A percentile compares a stretch with the other conserved stretches of the same genome.
These are phyloP conservation scores for Clavariopsis aquatica DNA, from an alignment of 495 filamentous ascomycete species.

Conservation along the genomic window DNA sequence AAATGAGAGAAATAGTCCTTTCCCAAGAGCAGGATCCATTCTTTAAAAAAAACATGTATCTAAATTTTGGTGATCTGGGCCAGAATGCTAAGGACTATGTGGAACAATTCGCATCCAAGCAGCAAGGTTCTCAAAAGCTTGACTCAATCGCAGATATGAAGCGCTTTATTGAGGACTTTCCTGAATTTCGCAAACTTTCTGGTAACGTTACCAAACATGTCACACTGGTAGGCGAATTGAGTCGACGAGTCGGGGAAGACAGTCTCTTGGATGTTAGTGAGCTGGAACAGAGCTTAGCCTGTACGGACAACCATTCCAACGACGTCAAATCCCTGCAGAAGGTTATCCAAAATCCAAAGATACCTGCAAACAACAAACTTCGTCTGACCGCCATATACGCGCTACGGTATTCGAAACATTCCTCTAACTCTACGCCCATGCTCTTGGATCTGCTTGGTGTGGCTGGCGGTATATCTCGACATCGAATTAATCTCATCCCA, in stretches of 20 bases:
- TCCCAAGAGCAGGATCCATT: slow-evolving; percentile 98
- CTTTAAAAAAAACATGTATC: slow-evolving; percentile 99
- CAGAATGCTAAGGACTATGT: slow-evolving; percentile 99
- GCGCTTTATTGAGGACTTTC: slow-evolving; percentile 97
- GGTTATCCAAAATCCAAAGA: slow-evolving; percentile 72
- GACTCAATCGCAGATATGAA: slow-evolving; percentile 99
- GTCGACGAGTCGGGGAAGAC: slow-evolving; percentile 79
- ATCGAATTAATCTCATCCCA: slow-evolving; percentile 70
- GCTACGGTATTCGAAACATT: slow-evolving; percentile 84
- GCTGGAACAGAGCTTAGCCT: slow-evolving; percentile 93
- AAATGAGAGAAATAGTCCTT: slow-evolving; percentile 91
- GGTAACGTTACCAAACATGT: slow-evolving; percentile 99
- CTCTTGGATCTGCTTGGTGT: slow-evolving; percentile 83
- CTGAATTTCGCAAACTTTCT: slow-evolving; percentile 93
- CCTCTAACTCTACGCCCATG: slow-evolving; percentile 74
- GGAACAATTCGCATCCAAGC: slow-evolving; percentile 94
- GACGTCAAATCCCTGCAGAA: slow-evolving; percentile 90
- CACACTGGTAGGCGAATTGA: slow-evolving; percentile 90
- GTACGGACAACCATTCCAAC: slow-evolving; percentile 86
- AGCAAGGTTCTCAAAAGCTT: slow-evolving; percentile 87
- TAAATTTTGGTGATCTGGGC: slow-evolving; percentile 96
- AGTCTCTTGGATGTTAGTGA: slow-evolving; percentile 90
- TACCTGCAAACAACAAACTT: slow-evolving; percentile 78
- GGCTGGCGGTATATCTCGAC: slow-evolving; percentile 69
- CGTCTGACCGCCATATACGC: slow-evolving; percentile 88